Evolutionary conservation across 2,329 filamentous ascomycete genomes (phyloP).

Genomic region (Diaporthe humulicola): DNA sequence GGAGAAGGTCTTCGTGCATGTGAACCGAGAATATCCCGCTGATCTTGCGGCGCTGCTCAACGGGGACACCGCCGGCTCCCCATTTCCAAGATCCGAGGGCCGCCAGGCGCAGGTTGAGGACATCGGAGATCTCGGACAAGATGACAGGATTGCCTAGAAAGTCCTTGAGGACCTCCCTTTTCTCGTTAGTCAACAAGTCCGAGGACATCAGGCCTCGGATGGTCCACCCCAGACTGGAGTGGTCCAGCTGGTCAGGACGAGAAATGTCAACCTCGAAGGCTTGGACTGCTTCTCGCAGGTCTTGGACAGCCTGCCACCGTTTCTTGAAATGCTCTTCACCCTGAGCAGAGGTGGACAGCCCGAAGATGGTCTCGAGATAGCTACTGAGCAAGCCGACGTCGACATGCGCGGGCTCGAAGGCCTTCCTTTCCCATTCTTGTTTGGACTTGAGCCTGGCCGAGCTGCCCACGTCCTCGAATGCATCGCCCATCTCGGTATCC

Average conservation of each 20-base stretch:
- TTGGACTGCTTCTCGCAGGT: constrained; percentile 46
- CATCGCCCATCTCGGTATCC: constrained; percentile 33
- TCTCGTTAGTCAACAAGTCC: constrained; percentile 59
- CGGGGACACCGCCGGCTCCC: constrained; percentile 54
- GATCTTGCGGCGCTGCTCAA: constrained; percentile 62
- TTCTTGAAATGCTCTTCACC: constrained; percentile 40
- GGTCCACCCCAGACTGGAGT: constrained; percentile 51
- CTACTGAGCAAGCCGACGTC: constrained; percentile 53
- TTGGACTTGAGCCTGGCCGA: constrained; percentile 55
- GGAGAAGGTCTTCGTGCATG: constrained; percentile 66
- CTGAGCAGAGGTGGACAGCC: constrained; percentile 38
- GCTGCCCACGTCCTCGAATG: constrained; percentile 57
- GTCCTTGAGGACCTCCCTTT: constrained; percentile 57
- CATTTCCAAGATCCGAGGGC: constrained; percentile 61
- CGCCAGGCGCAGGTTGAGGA: constrained; percentile 64
- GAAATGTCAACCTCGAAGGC: constrained; percentile 49
- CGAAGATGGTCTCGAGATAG: constrained; percentile 59
- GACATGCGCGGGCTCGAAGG: constrained; percentile 55
- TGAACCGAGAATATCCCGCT: constrained; percentile 63
- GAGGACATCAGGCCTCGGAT: constrained; percentile 58
- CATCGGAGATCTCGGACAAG: constrained; percentile 63
- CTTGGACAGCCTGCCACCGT: constrained; percentile 44
- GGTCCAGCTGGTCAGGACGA: constrained; percentile 52
- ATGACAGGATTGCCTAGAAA: constrained; percentile 57
- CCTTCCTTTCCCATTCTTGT: constrained; percentile 59